These are phyloP conservation scores for Fusarium haematococcum DNA, from an alignment of 2,329 filamentous ascomycete species.

Conservation along the genomic window DNA sequence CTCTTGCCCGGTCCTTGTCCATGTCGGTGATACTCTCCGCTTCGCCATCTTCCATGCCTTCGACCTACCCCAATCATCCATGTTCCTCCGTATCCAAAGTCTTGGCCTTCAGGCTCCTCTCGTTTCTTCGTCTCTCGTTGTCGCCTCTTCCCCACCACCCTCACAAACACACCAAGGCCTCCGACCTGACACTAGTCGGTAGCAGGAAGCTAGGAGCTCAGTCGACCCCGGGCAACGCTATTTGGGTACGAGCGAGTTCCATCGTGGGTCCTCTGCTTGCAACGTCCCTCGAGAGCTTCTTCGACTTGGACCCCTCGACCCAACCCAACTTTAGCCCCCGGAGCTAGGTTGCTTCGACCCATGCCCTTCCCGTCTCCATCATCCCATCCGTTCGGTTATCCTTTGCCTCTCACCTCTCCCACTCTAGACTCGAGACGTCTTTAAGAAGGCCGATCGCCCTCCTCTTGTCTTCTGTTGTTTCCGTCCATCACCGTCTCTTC, in stretches of 20 bases:
- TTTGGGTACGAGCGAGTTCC: neutral
- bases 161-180: neutral
- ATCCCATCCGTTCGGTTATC: conserved; percentile 7
- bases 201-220: conserved; percentile 18
- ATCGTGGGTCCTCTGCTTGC: conserved; percentile 4
- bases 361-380: conserved; percentile 16
- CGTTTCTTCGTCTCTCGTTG: conserved; percentile 5
- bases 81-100: conserved; percentile 38
- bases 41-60: conserved; percentile 21
- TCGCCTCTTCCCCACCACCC: conserved; percentile 24
- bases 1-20: conserved; percentile 18
- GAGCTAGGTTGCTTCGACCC: conserved; percentile 3
- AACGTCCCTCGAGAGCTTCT: conserved; percentile 21
- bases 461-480: conserved; percentile 1
- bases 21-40: conserved; percentile 22
- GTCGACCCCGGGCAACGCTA: conserved; percentile 12
- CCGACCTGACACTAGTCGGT: conserved; percentile 29
- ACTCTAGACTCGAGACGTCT: conserved; percentile 11
- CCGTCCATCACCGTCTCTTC: conserved; percentile 22
- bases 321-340: conserved; percentile 9
- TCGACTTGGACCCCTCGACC: conserved; percentile 18
- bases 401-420: conserved; percentile 7
- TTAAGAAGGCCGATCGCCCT: conserved; percentile 37
- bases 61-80: conserved; percentile 39
- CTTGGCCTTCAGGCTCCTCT: conserved; percentile 34